Percentiles rank a stretch among this genome's conserved stretches.
Conservation (phyloP, 805 yeast species). For the Metschnikowia henanensis region DNA sequence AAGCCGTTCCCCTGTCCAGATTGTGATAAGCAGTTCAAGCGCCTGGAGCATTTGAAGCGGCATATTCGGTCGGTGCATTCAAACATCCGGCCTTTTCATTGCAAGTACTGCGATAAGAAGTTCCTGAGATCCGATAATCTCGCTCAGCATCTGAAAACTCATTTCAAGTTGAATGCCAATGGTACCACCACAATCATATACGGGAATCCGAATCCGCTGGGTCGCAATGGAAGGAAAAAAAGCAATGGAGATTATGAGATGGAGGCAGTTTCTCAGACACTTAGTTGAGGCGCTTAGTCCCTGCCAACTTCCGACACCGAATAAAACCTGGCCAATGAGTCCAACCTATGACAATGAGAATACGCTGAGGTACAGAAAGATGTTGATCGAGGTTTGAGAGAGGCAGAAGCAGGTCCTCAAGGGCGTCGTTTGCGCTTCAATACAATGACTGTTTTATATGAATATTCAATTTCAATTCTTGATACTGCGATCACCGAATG, state of each 20-base stretch:
- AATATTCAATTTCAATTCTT: neutral
- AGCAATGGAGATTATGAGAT: constrained; percentile 10
- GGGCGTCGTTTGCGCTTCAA: too few relatives aligned
- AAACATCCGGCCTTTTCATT: constrained; percentile 45
- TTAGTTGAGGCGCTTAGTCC: too few relatives aligned
- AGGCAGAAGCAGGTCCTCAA: too few relatives aligned
- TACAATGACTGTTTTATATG: neutral
- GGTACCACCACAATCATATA: constrained; percentile 23
- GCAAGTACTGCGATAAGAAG: constrained; percentile 46
- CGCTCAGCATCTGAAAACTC: constrained; percentile 47
- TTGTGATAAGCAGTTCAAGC: constrained; percentile 42
- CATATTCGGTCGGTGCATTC: constrained; percentile 45
- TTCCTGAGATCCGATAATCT: constrained; percentile 43
- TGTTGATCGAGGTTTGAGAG: too few relatives aligned
- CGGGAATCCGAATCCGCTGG: constrained; percentile 19
- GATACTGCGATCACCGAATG: neutral
- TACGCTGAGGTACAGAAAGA: too few relatives aligned
- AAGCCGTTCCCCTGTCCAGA: constrained; percentile 40
- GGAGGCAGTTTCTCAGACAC: constrained; percentile 2
- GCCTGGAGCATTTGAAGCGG: constrained; percentile 44
- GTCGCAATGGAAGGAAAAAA: constrained; percentile 20
- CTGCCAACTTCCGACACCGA: too few relatives aligned
- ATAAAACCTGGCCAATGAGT: too few relatives aligned
- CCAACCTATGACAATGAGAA: too few relatives aligned
- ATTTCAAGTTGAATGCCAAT: constrained; percentile 32